Conservation (phyloP, 352 stramenopile species). For the Phytophthora boehmeriae region DNA sequence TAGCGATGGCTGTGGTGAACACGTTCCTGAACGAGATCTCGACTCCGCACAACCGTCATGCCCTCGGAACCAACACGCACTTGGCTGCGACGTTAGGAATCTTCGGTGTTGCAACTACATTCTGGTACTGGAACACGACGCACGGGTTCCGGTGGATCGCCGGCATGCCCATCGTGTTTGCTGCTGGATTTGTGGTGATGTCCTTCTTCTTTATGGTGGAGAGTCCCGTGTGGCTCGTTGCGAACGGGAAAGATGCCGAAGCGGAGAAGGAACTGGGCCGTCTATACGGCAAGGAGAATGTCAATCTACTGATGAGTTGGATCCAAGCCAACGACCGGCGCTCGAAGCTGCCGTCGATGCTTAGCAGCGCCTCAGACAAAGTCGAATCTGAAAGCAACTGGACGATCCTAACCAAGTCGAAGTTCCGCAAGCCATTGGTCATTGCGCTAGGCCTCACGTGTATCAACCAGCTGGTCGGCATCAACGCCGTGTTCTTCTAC, state of each 20-base stretch:
- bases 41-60: constrained; percentile 27
- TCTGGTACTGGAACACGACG: constrained; percentile 40
- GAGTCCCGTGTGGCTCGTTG: constrained; percentile 41
- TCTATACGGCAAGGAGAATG: constrained; percentile 33
- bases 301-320: constrained; percentile 17
- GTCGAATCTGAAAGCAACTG: constrained; percentile 11
- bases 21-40: constrained; percentile 41
- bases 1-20: constrained; percentile 24
- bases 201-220: constrained; percentile 34
- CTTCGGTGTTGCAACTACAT: constrained; percentile 36
- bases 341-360: constrained; percentile 16
- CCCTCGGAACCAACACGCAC: constrained; percentile 34
- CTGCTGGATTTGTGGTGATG: constrained; percentile 14
- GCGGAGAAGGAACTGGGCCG: constrained; percentile 17
- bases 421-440: constrained; percentile 33
- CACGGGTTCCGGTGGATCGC: constrained; percentile 48
- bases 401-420: constrained; percentile 10
- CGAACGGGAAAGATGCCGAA: constrained; percentile 21
- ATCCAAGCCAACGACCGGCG: constrained; percentile 18
- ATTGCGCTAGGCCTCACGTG: constrained; percentile 35
- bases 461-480: constrained; percentile 49
- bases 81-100: constrained; percentile 37
- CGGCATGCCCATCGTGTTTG: constrained; percentile 30
- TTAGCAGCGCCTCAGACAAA: not conserved
- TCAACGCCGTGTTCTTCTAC: constrained; percentile 65